Base-by-base conservation (phyloP, 495 filamentous ascomycete species). In the Neurospora terricola region DNA sequence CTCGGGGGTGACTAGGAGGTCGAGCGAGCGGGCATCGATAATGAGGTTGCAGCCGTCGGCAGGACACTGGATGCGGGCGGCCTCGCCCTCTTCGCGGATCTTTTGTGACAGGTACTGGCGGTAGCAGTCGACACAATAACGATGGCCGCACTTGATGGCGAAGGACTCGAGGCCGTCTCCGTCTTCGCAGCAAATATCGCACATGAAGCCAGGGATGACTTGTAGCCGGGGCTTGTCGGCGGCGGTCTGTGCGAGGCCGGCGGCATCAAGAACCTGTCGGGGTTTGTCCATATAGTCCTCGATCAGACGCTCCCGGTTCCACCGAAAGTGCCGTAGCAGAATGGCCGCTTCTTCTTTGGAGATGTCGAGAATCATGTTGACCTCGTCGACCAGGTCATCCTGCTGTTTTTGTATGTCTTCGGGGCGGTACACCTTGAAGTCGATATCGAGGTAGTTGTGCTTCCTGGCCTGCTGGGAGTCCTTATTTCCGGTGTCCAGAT, bases 171-270 rank as follows among this genome's bases (percentile, higher is more conserved):
- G 81, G 0, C 89, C 90, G 6, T 87, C 84, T 16, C 87, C 90
- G 75, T 99, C 96, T 73, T 99, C 94, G 81, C 92, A 99, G 82
- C 96, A 99, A 75, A 99, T 99, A 69, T 96, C 93, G 83, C 96
- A 99, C 73, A 88, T 85, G 80, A 99, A 99, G 5, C 90, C 92
- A 12, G 87, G 86, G 30, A 96, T 82, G 42, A 86, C 83, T 76
- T 93, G 87, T 12, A 95, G 86, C 76, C 86, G 89, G 8, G 92
- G 92, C 21, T 85, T 86, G 10, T 84, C 82, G n/a, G 85, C 80
- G n/a, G 87, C 85, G 69, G 84, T 88, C 37, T 89, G 86, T 23
- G 92, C 91, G 40, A 99, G 83, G 6, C 96, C 96, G 14, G 95
- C 93, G 68, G 89, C 90, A 76, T 97, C 94, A n/a, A 98, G 82